Base-by-base conservation (phyloP, 2,329 filamentous ascomycete species). In the Ascosphaera acerosa region DNA sequence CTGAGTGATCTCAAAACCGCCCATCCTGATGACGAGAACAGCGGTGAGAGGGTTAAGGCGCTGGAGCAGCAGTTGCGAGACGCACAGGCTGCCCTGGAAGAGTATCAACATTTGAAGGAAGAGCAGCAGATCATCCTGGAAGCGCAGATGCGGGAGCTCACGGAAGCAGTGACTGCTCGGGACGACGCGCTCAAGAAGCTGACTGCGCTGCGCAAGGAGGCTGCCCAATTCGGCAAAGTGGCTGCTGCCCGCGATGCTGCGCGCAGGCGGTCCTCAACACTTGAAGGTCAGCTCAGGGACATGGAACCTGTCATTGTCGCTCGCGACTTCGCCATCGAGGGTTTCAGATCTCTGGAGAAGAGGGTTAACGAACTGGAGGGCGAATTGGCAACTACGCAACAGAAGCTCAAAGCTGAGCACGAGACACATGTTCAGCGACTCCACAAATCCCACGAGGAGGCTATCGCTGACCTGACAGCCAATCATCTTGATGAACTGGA, bases 161-260 rank as follows among this genome's bases (percentile, higher is more conserved):
- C 47, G 31, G 38, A 44, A 20, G 48, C 54, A 35, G 38, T 49
- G 28, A 44, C 53, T 36, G 46, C 44, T 23, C 44, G 46, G 2
- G 46, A 50, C 15, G 47, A 49, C 16, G 49, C 51, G 3, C 44
- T 50, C 15, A 44, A 50, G n/a, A 51, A 47, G 20, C 42, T 52
- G 15, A 46, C 52, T 26, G 40, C 38, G n/a, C 51, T 54, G 33
- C 44, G 47, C 32, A 37, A 49, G 15, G 47, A 46, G 30, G 31
- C 52, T 22, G 40, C 41, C 18, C 36, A 44, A 15, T 34, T 44
- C 22, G 54, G 53, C 34, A 48, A 51, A 15, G 39, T 53, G 12
- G 47, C 48, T 26, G 40, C 48, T 16, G 48, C 48, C 14, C 44
- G 49, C 29, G 46, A 53, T 15, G 39, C 42, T 25, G 41, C 47